Conservation (phyloP, 2,329 filamentous ascomycete species). For the Aureobasidium pullulans region DNA sequence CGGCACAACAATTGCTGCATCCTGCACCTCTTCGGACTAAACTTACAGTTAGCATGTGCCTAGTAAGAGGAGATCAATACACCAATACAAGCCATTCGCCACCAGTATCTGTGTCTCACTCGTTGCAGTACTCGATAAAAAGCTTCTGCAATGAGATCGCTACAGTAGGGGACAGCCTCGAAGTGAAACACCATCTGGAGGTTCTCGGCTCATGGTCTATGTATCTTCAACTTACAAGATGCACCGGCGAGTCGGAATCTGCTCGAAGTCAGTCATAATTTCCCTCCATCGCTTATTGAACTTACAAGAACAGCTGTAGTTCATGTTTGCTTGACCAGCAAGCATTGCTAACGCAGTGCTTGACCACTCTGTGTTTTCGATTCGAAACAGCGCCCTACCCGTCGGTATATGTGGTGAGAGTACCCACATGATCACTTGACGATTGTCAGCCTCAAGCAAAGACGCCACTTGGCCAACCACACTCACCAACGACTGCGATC, state of each 20-base stretch:
- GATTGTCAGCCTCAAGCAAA: neutral
- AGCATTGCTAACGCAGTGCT: conserved; percentile 23
- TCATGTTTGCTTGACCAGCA: conserved; percentile 24
- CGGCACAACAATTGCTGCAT: conserved; percentile 24
- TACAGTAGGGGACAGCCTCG: too few species aligned
- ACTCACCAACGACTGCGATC: conserved; percentile 21
- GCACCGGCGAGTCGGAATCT: conserved; percentile 12
- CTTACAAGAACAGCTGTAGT: neutral
- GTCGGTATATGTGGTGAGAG: conserved; percentile 21
- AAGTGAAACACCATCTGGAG: too few species aligned
- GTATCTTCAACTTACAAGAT: conserved; percentile 14
- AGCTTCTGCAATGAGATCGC: too few species aligned
- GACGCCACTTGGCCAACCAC: neutral
- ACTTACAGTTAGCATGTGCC: too few species aligned
- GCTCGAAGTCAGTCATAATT: neutral
- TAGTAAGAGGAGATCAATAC: too few species aligned
- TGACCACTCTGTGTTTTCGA: conserved; percentile 33
- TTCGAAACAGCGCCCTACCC: conserved; percentile 29
- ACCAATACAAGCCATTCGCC: too few species aligned
- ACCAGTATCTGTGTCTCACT: too few species aligned
- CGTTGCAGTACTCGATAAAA: too few species aligned
- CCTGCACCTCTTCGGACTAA: conserved; percentile 21
- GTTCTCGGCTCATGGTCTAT: too few species aligned
- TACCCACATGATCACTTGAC: conserved; percentile 16
- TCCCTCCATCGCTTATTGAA: neutral